Conservation (phyloP, 352 stramenopile species). For the Phytophthora ohioensis region DNA sequence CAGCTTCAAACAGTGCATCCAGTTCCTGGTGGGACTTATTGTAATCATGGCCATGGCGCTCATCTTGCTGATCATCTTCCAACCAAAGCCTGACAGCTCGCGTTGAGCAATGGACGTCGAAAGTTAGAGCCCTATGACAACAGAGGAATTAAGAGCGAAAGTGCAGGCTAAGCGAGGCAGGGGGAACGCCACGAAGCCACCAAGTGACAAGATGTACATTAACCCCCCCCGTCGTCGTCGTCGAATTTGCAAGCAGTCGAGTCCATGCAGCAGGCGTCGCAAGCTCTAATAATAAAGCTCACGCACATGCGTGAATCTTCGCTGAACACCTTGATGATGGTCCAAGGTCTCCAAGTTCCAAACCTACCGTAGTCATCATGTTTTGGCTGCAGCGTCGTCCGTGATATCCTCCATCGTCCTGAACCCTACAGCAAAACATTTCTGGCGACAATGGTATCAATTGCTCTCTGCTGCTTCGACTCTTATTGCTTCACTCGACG, state of each 20-base stretch:
- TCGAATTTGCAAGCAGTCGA: constrained; percentile 15
- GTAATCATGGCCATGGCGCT: constrained; percentile 70
- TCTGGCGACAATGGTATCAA: too few relatives aligned
- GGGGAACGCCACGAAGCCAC: constrained; percentile 21
- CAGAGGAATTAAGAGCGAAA: constrained; percentile 8
- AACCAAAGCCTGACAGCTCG: constrained; percentile 39
- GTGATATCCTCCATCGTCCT: too few relatives aligned
- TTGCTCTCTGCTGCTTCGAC: too few relatives aligned
- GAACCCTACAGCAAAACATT: too few relatives aligned
- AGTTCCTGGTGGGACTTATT: constrained; percentile 79
- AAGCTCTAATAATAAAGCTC: constrained; percentile 30
- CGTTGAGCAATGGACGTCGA: constrained; percentile 28
- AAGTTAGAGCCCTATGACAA: constrained; percentile 2
- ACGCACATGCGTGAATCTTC: constrained; percentile 4
- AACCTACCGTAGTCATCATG: too few relatives aligned
- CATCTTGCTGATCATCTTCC: constrained; percentile 77
- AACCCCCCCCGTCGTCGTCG: neutral
- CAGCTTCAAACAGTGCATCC: constrained; percentile 75
- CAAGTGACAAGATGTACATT: constrained; percentile 42
- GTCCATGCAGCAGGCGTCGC: constrained; percentile 3
- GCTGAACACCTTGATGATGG: neutral
- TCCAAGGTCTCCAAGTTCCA: neutral
- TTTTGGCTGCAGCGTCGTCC: too few relatives aligned
- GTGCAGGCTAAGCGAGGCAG: constrained; percentile 8
- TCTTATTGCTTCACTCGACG: too few relatives aligned